phyloP scores from a whole-genome alignment of 768 basidiomycete species.

The Crassisporium funariophilum region DNA sequence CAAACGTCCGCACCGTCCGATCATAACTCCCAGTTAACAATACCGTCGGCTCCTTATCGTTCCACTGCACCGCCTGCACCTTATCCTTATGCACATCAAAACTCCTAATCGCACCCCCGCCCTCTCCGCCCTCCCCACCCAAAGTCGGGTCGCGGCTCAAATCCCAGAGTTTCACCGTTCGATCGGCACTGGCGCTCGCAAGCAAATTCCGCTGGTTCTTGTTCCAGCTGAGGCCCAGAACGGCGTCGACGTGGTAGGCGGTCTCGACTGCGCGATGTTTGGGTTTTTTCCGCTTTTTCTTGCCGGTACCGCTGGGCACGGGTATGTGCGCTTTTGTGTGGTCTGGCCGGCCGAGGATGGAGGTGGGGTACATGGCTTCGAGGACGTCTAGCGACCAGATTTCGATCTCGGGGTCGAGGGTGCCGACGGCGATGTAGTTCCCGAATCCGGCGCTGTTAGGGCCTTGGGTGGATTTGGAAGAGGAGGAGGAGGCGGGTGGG shows the following conservation, averaged over 20 bases:
- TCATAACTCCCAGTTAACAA: constrained; percentile 94
- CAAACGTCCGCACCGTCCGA: constrained; percentile 92
- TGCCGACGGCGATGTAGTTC: constrained; percentile 95
- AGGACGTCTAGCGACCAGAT: constrained; percentile 96
- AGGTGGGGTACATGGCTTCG: constrained; percentile 92
- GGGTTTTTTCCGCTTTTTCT: constrained; percentile 92
- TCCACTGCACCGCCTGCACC: constrained; percentile 97
- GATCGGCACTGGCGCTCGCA: constrained; percentile 90
- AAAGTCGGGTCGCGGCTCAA: constrained; percentile 66
- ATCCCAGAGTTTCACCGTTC: constrained; percentile 98
- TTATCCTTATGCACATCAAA: constrained; percentile 91
- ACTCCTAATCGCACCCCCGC: constrained; percentile 75
- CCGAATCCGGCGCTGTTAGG: constrained; percentile 51
- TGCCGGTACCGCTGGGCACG: constrained; percentile 83
- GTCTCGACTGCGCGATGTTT: constrained; percentile 64
- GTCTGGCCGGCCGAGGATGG: constrained; percentile 89
- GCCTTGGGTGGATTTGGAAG: constrained; percentile 29
- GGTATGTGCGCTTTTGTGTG: constrained; percentile 80
- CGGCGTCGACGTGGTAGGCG: constrained; percentile 89
- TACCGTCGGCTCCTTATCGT: constrained; percentile 83
- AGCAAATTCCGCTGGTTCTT: constrained; percentile 85
- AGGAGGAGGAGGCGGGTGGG: constrained; percentile 63
- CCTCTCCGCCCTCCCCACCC: constrained; percentile 42
- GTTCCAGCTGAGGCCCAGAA: constrained; percentile 95
- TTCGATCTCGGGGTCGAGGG: constrained; percentile 96